Conservation (phyloP, 2,329 filamentous ascomycete species). For the Juglanconis oblonga region DNA sequence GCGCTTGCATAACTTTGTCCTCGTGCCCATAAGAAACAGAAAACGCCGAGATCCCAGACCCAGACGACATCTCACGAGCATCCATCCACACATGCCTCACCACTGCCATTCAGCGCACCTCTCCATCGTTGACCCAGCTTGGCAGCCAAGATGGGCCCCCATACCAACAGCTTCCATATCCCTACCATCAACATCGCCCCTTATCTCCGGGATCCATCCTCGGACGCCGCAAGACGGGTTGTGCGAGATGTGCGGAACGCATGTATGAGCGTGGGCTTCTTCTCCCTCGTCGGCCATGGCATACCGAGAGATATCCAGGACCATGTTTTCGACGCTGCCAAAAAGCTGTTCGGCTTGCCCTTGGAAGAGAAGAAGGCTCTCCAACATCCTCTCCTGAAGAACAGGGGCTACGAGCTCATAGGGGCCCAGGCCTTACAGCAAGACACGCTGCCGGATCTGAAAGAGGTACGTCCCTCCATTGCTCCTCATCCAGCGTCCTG, state of each 20-base stretch:
- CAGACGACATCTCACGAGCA: no score
- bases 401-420: constrained; percentile 49
- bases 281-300: constrained; percentile 27
- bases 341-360: constrained; percentile 47
- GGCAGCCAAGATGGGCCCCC: background rate
- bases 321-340: constrained; percentile 26
- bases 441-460: constrained; percentile 43
- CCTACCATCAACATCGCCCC: constrained; percentile 32
- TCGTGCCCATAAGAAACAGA: background rate
- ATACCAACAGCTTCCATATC: constrained; percentile 19
- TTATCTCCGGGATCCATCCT: constrained; percentile 28
- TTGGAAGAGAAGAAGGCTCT: constrained; percentile 39
- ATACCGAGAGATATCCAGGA: constrained; percentile 23
- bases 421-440: constrained; percentile 43
- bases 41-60: background rate
- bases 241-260: constrained; percentile 30
- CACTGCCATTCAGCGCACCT: background rate
- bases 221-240: constrained; percentile 24
- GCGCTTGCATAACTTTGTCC: background rate
- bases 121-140: background rate
- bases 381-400: constrained; percentile 25
- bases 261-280: constrained; percentile 30
- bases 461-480: constrained; percentile 30
- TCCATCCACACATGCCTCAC: no score
- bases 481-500: background rate